These are phyloP conservation scores for Clavispora carvajalis DNA, from an alignment of 805 yeast species.

Conservation along the genomic window DNA sequence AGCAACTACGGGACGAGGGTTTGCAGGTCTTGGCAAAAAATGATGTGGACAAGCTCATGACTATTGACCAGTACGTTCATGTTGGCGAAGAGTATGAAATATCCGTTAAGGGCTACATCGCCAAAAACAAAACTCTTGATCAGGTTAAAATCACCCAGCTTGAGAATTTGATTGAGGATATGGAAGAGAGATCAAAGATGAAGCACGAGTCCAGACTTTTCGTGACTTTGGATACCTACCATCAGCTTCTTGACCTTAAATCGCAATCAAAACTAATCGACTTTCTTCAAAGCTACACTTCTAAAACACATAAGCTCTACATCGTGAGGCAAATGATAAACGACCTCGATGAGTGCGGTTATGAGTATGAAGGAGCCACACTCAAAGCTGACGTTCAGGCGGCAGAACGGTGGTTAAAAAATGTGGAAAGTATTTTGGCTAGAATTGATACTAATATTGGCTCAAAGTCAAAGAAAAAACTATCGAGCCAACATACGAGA, in stretches of 20 bases:
- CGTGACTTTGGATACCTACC: slow-evolving; percentile 18
- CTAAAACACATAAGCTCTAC: slow-evolving; percentile 11
- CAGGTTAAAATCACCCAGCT: slow-evolving; percentile 20
- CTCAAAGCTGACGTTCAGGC: slow-evolving; percentile 12
- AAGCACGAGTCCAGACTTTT: slow-evolving; percentile 22
- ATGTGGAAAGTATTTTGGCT: slow-evolving; percentile 13
- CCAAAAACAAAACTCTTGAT: slow-evolving; percentile 13
- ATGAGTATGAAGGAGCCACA: slow-evolving; percentile 12
- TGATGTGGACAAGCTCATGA: slow-evolving; percentile 28
- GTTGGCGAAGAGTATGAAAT: slow-evolving; percentile 22
- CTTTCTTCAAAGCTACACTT: slow-evolving; percentile 17
- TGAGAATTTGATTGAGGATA: slow-evolving; percentile 19
- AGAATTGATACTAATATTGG: slow-evolving; percentile 9
- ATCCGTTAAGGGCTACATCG: slow-evolving; percentile 14
- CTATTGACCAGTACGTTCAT: slow-evolving; percentile 19
- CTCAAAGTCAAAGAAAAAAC: slow-evolving; percentile 12
- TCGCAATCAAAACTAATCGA: slow-evolving; percentile 25
- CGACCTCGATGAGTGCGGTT: slow-evolving; percentile 18
- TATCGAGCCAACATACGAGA: slow-evolving; percentile 10
- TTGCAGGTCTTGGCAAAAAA: slow-evolving; percentile 22
- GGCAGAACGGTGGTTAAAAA: slow-evolving; percentile 22
- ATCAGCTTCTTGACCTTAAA: slow-evolving; percentile 15
- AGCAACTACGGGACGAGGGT: slow-evolving; percentile 25
- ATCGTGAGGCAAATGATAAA: slow-evolving; percentile 21
- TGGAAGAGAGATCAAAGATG: slow-evolving; percentile 21